A percentile compares a stretch with the other conserved stretches of the same genome.
phyloP scores from a whole-genome alignment of 1,284 basidiomycete genomes.

The Lentinula novae-zelandiae region DNA sequence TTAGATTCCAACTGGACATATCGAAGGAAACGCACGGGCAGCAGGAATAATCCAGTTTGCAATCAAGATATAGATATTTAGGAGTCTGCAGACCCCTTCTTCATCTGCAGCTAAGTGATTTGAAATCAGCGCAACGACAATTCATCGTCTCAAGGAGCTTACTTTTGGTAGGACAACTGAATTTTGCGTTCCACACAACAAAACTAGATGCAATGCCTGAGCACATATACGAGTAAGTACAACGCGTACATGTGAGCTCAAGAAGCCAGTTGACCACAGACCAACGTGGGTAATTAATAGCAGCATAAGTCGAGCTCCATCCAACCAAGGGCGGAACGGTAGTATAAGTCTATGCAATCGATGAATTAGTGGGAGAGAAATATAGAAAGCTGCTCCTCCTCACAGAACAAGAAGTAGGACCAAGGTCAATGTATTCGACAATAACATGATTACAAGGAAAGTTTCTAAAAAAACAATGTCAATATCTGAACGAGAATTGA shows the following conservation, averaged over 20 bases:
- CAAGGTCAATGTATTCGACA: constrained; percentile 44
- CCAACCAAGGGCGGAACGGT: constrained; percentile 53
- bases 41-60: constrained; percentile 54
- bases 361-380: neutral
- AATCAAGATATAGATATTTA: constrained; percentile 47
- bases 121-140: neutral
- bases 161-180: constrained; percentile 44
- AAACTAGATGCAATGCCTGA: constrained; percentile 46
- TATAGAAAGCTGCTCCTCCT: constrained; percentile 20
- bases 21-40: constrained; percentile 36
- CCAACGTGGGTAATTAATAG: constrained; percentile 46
- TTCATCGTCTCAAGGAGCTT: constrained; percentile 9
- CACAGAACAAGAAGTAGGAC: constrained; percentile 52
- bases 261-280: constrained; percentile 16
- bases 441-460: constrained; percentile 42
- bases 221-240: neutral
- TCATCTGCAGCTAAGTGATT: constrained; percentile 33
- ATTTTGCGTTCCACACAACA: constrained; percentile 37
- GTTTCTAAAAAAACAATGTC: constrained; percentile 22
- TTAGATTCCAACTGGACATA: constrained; percentile 2
- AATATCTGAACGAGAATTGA: neutral
- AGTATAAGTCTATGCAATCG: constrained; percentile 39
- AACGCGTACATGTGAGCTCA: neutral
- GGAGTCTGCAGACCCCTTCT: constrained; percentile 41
- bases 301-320: constrained; percentile 48